A percentile compares a stretch with the other conserved stretches of the same genome.
These are phyloP conservation scores for Capsicum pubescens DNA, from an alignment of 257 asterid species.

Conservation along the genomic window DNA sequence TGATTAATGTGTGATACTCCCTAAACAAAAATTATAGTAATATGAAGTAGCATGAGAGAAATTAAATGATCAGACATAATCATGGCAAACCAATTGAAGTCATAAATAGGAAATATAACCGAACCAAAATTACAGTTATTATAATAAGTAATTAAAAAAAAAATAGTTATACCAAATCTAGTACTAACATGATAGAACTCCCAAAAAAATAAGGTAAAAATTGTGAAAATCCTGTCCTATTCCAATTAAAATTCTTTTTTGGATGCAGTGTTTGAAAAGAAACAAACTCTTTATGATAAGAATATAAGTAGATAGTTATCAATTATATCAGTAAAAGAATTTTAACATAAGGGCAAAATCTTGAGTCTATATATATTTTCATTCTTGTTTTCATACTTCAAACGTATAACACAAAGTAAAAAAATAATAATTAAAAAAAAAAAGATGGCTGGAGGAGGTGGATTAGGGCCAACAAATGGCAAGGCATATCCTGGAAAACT, in stretches of 20 bases:
- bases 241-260: background rate
- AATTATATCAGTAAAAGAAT: no score
- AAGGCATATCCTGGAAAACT: slow-evolving; percentile 52
- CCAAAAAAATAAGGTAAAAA: background rate
- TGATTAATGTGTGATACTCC: no score
- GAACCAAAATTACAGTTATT: no score
- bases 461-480: slow-evolving; percentile 20
- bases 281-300: background rate
- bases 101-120: no score
- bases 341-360: background rate
- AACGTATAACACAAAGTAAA: background rate
- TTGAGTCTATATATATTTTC: background rate
- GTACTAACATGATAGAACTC: background rate
- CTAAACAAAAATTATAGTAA: no score
- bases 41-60: no score
- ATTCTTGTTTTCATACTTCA: background rate
- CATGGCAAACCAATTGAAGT: no score
- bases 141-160: no score
- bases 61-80: no score
- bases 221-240: background rate
- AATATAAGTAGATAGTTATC: background rate
- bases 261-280: background rate
- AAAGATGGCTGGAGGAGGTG: background rate
- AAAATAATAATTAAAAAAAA: background rate
- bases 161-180: background rate